Conservation (phyloP, 2,329 filamentous ascomycete genomes). For the Lachnellula willkommii region DNA sequence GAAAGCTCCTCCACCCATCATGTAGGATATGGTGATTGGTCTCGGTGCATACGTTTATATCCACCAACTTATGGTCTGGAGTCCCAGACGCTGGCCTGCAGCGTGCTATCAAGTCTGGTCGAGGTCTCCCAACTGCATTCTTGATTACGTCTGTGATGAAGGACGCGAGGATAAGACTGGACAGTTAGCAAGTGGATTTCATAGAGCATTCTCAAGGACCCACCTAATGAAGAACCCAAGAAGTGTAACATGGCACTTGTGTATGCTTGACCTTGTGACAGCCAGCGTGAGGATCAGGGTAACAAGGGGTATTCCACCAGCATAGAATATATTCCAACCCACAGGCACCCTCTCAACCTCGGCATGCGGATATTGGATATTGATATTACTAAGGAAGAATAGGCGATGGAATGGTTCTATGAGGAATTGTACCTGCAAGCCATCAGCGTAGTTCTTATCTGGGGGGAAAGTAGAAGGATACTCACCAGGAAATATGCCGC, state of each 20-base stretch:
- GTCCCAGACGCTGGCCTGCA: constrained; percentile 63
- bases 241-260: constrained; percentile 81
- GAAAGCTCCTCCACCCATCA: constrained; percentile 81
- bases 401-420: constrained; percentile 88
- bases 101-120: constrained; percentile 82
- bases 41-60: constrained; percentile 68
- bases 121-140: constrained; percentile 63
- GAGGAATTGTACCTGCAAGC: constrained; percentile 56
- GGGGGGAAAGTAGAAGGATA: constrained; percentile 31
- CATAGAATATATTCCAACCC: constrained; percentile 59
- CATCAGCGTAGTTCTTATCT: background rate
- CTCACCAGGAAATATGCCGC: constrained; percentile 54
- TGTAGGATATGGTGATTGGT: constrained; percentile 63
- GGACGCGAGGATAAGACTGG: constrained; percentile 61
- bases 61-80: constrained; percentile 49
- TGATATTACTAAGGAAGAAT: constrained; percentile 81
- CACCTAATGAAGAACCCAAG: constrained; percentile 70
- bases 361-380: constrained; percentile 83
- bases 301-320: constrained; percentile 64
- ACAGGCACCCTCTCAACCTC: constrained; percentile 77
- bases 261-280: constrained; percentile 54
- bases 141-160: constrained; percentile 90
- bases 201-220: background rate
- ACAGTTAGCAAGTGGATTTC: background rate
- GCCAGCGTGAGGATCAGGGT: constrained; percentile 63